Evolutionary conservation across 345 rosid species (phyloP), one percentile per base, ranked within the genome.

Genomic region (Linum trigynum): DNA sequence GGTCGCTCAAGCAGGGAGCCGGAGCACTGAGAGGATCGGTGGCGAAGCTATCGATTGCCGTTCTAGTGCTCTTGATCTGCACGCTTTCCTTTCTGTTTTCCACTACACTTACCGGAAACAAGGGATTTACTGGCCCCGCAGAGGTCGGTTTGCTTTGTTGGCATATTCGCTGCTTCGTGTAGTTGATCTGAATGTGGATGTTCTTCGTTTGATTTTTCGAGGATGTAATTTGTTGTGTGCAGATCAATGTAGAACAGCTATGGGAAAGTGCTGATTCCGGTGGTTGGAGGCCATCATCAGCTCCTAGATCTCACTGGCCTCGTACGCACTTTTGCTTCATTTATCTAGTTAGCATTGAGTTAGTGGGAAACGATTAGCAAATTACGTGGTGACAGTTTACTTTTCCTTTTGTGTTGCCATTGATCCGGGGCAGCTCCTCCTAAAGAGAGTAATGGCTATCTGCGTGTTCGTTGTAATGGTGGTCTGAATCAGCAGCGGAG

Each of bases 381-480:
- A 58, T 43, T 38, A 23, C 67, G 11, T 10, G 59, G 48, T 57
- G 32, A 23, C 32, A 23, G 32, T 62, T 7, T 67, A n/a, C 23
- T 63, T 7, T 23, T 42, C 41, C 4, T 67, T 37, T 5, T 65
- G 36, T 39, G 5, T 67, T 35, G 58, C n/a, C 67, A 48, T 63
- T 61, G 55, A 39, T 9, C 71, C 74, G 60, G 74, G 66, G 78
- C 90, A 95, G 99, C 99, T 79, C 97, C 97, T 64, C 82, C 92
- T 2, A 78, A 58, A 62, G 91, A 84, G 76, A 85, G 81, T 57
- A 90, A 83, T 79, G 96, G 99, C 39, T 94, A 85, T 75, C 87
- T 94, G 68, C 96, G 97, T 68, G 97, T 94, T 64, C 97, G 97
- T 9, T 94, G 97, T 75, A 94, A 94, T 69, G 97, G 99, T 75